Base-by-base conservation (phyloP, 73 alveolate species). In the Paramecium biaurelia region DNA sequence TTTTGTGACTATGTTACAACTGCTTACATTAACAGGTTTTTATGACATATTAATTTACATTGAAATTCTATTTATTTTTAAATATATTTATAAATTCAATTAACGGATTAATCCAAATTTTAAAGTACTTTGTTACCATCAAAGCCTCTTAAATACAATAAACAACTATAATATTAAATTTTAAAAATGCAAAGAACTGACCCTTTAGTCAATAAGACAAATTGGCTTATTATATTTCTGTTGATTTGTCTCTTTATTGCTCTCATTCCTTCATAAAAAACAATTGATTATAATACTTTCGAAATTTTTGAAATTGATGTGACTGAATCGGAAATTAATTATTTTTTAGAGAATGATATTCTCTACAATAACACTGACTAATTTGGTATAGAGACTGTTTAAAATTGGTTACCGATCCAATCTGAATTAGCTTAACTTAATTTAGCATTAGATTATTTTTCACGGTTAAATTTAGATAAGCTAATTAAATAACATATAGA, bases 1-100 rank as follows among this genome's bases (percentile, higher is more conserved):
- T 79, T 79, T 79, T 41, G 70, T 79, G 90, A 79, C 8, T 41
- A 34, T 41, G 72, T 79, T 11, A 45, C 63, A 10, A 47, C 90
- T 10, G 90, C 90, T 12, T 79, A 43, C 32, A 79, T 79, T 7
- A 63, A 63, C 15, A 63, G 84, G 26, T 63, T 63, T 63, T 32
- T 63, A 30, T 63, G 84, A 63, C 34, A 53, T 18, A n/a, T 53
- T 53, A 53, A 53, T 53, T 53, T 38, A 15, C 47, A 38, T 38
- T 8, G 12, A n/a, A 53, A 53, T 53, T 53, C 26, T 53, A 53
- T n/a, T 53, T 53, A 53, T 53, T 53, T 53, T 18, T 53, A 53
- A 47, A 53, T 53, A 15, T 1, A 53, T 53, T 53, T 53, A 53
- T 53, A 53, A 53, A 53, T 53, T 18, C 34, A 21, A 53, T 53